Conservation (phyloP, 352 stramenopile genomes). For the Phytophthora ramorum region DNA sequence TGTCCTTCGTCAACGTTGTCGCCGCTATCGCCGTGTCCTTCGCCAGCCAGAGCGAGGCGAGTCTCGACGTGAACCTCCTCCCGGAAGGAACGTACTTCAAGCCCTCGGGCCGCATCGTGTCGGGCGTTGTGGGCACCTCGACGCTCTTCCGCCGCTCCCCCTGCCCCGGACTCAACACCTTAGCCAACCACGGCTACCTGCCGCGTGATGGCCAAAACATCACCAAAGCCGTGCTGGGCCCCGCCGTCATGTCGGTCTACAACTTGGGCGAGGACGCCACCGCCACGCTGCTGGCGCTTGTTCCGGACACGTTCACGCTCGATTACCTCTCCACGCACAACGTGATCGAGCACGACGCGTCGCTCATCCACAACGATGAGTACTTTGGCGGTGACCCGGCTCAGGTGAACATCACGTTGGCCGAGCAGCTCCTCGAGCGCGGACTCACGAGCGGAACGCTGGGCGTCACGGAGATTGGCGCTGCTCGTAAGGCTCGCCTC, state of each 20-base stretch:
- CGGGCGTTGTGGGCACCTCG: constrained; percentile 31
- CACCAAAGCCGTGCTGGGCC: constrained; percentile 32
- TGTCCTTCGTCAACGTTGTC: constrained; percentile 30
- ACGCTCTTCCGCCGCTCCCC: constrained; percentile 44
- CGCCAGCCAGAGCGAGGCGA: constrained; percentile 5
- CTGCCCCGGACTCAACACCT: constrained; percentile 60
- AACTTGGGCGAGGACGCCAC: constrained; percentile 33
- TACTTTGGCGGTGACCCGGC: constrained; percentile 47
- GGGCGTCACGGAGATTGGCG: constrained; percentile 37
- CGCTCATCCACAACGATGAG: constrained; percentile 57
- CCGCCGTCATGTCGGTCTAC: constrained; percentile 40
- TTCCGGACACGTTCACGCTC: constrained; percentile 37
- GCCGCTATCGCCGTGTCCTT: constrained; percentile 5
- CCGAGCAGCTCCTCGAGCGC: constrained; percentile 38
- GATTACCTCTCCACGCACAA: constrained; percentile 49
- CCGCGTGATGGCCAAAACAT: constrained; percentile 58
- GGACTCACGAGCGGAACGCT: constrained; percentile 31
- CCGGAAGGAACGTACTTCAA: constrained; percentile 47
- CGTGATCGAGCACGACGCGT: constrained; percentile 42
- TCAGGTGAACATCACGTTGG: constrained; percentile 39
- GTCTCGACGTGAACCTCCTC: constrained; percentile 32
- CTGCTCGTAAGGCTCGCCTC: constrained; percentile 42
- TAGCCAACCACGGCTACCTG: constrained; percentile 66
- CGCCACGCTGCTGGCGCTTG: constrained; percentile 31
- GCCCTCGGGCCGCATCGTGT: constrained; percentile 32